A percentile compares a stretch with the other conserved stretches of the same genome.
These are phyloP conservation scores for Trichoderma sp. DNA, from an alignment of 2,329 filamentous ascomycete species.

Conservation along the genomic window DNA sequence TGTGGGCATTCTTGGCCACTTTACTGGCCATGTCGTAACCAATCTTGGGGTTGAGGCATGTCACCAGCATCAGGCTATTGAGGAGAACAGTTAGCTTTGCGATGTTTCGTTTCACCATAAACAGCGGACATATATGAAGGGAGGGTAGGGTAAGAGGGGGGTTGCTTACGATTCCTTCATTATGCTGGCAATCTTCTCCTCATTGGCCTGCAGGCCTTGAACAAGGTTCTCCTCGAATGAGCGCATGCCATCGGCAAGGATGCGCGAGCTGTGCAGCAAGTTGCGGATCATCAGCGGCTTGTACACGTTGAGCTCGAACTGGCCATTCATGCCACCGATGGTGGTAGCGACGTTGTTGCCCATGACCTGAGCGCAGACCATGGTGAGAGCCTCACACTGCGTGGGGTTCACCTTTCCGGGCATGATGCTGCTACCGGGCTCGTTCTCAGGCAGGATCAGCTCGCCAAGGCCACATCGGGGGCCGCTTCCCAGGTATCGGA, in stretches of 20 bases:
- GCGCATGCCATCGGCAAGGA: slow-evolving; percentile 88
- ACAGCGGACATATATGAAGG: neutral
- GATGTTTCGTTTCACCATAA: neutral
- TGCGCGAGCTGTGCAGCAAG: slow-evolving; percentile 85
- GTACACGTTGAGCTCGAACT: slow-evolving; percentile 99
- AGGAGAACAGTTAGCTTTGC: neutral
- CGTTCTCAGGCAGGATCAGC: slow-evolving; percentile 92
- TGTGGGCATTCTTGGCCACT: slow-evolving; percentile 98
- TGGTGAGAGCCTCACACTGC: slow-evolving; percentile 95
- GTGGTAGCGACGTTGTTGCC: slow-evolving; percentile 94
- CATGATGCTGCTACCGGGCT: slow-evolving; percentile 98
- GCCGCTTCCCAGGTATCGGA: slow-evolving; percentile 93
- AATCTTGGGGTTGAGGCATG: slow-evolving; percentile 95
- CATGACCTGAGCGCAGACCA: slow-evolving; percentile 97
- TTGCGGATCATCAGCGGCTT: slow-evolving; percentile 97
- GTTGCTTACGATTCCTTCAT: slow-evolving; percentile 86
- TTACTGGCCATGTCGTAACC: slow-evolving; percentile 97
- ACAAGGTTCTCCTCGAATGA: slow-evolving; percentile 96
- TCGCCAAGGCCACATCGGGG: slow-evolving; percentile 95
- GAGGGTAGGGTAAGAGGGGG: slow-evolving; percentile 27
- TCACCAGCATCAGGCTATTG: slow-evolving; percentile 89
- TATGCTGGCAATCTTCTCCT: slow-evolving; percentile 84
- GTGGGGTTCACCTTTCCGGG: slow-evolving; percentile 99
- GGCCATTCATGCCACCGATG: slow-evolving; percentile 93
- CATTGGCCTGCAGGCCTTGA: slow-evolving; percentile 84